Conservation (phyloP, 2,329 filamentous ascomycete species). For the Diaporthe ampelina region DNA sequence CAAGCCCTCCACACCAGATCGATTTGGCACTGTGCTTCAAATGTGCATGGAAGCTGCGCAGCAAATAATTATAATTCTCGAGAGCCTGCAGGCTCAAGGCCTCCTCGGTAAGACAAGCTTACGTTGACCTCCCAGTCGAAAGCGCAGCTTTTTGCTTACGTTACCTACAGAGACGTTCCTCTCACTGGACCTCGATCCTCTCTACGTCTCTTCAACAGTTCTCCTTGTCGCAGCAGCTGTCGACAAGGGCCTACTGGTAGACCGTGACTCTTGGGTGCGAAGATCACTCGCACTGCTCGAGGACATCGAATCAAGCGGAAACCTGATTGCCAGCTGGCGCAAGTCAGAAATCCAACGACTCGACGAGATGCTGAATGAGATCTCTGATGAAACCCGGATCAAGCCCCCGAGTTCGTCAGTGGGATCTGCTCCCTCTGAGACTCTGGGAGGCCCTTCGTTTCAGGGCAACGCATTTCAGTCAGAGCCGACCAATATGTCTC, state of each 20-base stretch:
- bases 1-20: slow-evolving; percentile 14
- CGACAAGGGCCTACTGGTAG: slow-evolving; percentile 24
- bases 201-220: slow-evolving; percentile 14
- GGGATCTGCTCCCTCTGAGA: slow-evolving; percentile 11
- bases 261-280: slow-evolving; percentile 11
- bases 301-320: slow-evolving; percentile 24
- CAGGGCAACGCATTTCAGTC: neutral
- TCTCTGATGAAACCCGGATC: neutral
- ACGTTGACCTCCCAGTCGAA: neutral
- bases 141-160: neutral
- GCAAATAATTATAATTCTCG: slow-evolving; percentile 37
- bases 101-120: neutral
- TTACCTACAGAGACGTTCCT: slow-evolving; percentile 13
- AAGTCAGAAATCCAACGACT: slow-evolving; percentile 24
- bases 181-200: slow-evolving; percentile 13
- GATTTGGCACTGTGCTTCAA: slow-evolving; percentile 34
- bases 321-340: slow-evolving; percentile 24
- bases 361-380: slow-evolving; percentile 16
- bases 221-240: slow-evolving; percentile 14
- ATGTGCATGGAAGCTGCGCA: slow-evolving; percentile 40
- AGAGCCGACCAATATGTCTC: neutral
- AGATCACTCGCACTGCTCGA: slow-evolving; percentile 10
- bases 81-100: slow-evolving; percentile 23
- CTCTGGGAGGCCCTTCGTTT: neutral
- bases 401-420: neutral